Percentiles rank a stretch among this genome's conserved stretches.
Conservation (phyloP, 2,329 filamentous ascomycete species). For the Epichloe typhina region DNA sequence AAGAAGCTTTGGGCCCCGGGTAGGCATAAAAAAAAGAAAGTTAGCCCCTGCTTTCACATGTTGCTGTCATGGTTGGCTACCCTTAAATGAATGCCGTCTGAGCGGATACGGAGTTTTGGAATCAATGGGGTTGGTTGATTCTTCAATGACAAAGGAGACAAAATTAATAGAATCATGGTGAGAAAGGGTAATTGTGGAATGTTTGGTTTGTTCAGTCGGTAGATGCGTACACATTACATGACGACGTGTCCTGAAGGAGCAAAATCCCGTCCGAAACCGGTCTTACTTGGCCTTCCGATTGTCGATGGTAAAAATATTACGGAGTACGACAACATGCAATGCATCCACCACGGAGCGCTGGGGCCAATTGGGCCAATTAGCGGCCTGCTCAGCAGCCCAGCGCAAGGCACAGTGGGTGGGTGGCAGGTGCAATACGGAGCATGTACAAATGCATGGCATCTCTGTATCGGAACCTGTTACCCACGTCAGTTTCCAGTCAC, state of each 20-base stretch:
- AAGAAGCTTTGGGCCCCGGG: neutral
- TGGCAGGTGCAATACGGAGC: too few relatives aligned
- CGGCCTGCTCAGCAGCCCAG: neutral
- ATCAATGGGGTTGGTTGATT: constrained; percentile 2
- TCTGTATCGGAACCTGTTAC: too few relatives aligned
- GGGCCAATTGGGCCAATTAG: neutral
- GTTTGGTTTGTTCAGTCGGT: neutral
- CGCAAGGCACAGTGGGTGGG: too few relatives aligned
- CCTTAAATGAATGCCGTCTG: neutral
- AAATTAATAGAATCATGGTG: neutral
- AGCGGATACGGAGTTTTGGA: constrained; percentile 14
- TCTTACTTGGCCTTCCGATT: too few relatives aligned
- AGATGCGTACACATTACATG: too few relatives aligned
- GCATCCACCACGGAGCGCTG: neutral
- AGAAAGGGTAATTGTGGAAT: neutral
- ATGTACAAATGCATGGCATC: too few relatives aligned
- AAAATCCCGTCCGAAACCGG: too few relatives aligned
- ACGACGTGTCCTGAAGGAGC: too few relatives aligned
- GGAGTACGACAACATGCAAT: neutral
- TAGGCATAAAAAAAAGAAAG: too few relatives aligned
- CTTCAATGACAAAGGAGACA: constrained; percentile 6
- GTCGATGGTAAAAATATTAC: too few relatives aligned
- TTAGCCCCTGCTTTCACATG: neutral
- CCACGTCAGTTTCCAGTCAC: too few relatives aligned
- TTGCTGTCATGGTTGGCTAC: neutral